phyloP scores from a whole-genome alignment of 1,284 basidiomycete species.

The Ganoderma sinense region DNA sequence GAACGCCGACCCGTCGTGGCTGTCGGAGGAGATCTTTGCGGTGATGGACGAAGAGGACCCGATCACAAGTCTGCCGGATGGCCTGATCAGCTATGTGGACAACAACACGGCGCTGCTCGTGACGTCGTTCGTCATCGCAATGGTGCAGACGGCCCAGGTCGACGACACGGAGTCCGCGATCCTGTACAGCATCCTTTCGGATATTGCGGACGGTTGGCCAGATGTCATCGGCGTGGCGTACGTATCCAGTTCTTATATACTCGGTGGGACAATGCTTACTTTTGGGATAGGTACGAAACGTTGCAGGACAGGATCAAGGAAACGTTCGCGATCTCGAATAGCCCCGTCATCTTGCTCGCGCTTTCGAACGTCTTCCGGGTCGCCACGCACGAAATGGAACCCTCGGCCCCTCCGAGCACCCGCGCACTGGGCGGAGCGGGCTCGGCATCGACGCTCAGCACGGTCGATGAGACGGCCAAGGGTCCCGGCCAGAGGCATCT shows the following conservation, averaged over 20 bases:
- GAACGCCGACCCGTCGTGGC: conserved; percentile 58
- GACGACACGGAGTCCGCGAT: conserved; percentile 87
- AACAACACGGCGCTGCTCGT: conserved; percentile 74
- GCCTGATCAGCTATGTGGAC: conserved; percentile 73
- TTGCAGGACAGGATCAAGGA: conserved; percentile 83
- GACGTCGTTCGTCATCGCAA: conserved; percentile 79
- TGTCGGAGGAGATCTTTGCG: conserved; percentile 41
- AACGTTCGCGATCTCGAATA: conserved; percentile 78
- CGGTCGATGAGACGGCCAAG: conserved; percentile 59
- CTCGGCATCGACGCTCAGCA: conserved; percentile 72
- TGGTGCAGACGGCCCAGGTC: conserved; percentile 80
- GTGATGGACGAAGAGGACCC: conserved; percentile 57
- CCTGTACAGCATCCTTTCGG: conserved; percentile 79
- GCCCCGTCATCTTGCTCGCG: conserved; percentile 73
- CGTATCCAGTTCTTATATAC: conserved; percentile 41
- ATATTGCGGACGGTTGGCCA: conserved; percentile 75
- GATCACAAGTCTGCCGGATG: conserved; percentile 61
- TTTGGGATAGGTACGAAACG: conserved; percentile 70
- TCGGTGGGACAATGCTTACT: conserved; percentile 23
- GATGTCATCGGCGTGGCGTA: conserved; percentile 81
- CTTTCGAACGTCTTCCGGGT: conserved; percentile 80
- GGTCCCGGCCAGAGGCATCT: conserved; percentile 55
- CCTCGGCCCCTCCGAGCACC: conserved; percentile 53
- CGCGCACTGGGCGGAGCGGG: conserved; percentile 44
- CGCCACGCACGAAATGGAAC: conserved; percentile 66